A percentile compares a stretch with the other conserved stretches of the same genome.
Evolutionary conservation across 2,329 filamentous ascomycete species (phyloP).

Genomic region (Apiospora pterosperma): DNA sequence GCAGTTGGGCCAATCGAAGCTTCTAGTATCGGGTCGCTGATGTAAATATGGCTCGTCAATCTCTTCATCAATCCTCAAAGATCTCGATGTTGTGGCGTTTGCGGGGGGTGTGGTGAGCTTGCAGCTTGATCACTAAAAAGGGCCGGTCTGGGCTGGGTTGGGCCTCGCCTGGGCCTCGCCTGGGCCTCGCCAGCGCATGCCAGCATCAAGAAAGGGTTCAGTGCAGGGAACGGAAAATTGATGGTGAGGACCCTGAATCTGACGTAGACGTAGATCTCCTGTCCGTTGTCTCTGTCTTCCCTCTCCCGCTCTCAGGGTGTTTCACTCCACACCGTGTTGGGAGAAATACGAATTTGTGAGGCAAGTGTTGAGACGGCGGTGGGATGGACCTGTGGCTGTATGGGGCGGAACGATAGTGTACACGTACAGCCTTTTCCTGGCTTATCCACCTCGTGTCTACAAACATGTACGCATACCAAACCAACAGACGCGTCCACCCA

Average conservation of each 20-base stretch:
- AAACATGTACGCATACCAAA: too few relatives aligned
- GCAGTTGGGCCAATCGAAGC: background rate
- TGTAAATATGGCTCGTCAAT: background rate
- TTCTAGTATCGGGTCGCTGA: background rate
- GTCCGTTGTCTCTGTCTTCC: background rate
- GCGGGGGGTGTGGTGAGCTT: background rate
- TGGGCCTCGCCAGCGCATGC: too few relatives aligned
- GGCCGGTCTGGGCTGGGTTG: background rate
- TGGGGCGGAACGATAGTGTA: background rate
- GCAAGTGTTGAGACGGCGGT: background rate
- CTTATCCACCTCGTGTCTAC: background rate
- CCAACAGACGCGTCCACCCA: background rate
- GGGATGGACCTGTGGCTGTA: background rate
- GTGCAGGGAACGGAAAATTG: background rate
- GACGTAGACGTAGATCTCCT: slow-evolving; percentile 2
- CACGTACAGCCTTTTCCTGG: background rate
- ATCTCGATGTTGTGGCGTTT: background rate
- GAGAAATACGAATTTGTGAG: slow-evolving; percentile 1
- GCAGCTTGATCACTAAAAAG: background rate
- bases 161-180: too few relatives aligned
- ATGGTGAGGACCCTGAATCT: background rate
- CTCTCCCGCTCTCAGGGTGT: background rate
- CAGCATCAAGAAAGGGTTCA: background rate
- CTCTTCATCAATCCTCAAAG: background rate
- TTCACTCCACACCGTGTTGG: slow-evolving; percentile 1